These are phyloP conservation scores for Sclerotiophoma versabilis DNA, from an alignment of 2,329 filamentous ascomycete species.

Conservation along the genomic window DNA sequence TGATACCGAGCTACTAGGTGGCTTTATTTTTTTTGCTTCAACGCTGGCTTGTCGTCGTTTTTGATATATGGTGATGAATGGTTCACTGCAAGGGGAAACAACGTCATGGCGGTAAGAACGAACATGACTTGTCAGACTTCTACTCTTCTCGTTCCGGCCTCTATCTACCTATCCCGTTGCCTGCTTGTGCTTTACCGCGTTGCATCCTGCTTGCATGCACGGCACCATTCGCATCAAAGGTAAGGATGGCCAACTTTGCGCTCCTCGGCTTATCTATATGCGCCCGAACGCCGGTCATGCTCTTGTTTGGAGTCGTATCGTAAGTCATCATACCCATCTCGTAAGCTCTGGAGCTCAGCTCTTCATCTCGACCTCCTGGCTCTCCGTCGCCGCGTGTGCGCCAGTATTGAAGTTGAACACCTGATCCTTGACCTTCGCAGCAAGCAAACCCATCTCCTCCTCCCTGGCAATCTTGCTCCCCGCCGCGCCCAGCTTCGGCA, in stretches of 20 bases:
- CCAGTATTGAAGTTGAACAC: slow-evolving; percentile 56
- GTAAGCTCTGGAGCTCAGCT: slow-evolving; percentile 20
- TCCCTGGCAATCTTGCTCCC: slow-evolving; percentile 67
- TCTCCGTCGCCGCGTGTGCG: slow-evolving; percentile 13
- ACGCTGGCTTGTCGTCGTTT: not conserved
- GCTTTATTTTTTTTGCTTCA: slow-evolving; percentile 8
- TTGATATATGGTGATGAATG: too few species aligned
- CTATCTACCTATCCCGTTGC: too few species aligned
- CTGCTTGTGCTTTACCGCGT: too few species aligned
- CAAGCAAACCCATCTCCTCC: slow-evolving; percentile 69
- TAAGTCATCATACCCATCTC: not conserved
- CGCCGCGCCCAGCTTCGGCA: slow-evolving; percentile 68
- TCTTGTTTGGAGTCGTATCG: not conserved
- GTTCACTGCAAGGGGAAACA: too few species aligned
- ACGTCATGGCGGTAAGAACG: too few species aligned
- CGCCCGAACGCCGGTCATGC: slow-evolving; percentile 6
- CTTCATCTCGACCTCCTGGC: slow-evolving; percentile 42
- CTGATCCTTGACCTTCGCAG: slow-evolving; percentile 68
- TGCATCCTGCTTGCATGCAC: too few species aligned
- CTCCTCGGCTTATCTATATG: not conserved
- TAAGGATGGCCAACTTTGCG: too few species aligned
- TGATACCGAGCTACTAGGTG: slow-evolving; percentile 16
- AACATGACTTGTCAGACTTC: too few species aligned
- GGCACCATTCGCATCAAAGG: too few species aligned
- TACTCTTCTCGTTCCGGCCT: too few species aligned